These are phyloP conservation scores for Citrus cavaleriei DNA, from an alignment of 345 rosid genomes.

Conservation along the genomic window DNA sequence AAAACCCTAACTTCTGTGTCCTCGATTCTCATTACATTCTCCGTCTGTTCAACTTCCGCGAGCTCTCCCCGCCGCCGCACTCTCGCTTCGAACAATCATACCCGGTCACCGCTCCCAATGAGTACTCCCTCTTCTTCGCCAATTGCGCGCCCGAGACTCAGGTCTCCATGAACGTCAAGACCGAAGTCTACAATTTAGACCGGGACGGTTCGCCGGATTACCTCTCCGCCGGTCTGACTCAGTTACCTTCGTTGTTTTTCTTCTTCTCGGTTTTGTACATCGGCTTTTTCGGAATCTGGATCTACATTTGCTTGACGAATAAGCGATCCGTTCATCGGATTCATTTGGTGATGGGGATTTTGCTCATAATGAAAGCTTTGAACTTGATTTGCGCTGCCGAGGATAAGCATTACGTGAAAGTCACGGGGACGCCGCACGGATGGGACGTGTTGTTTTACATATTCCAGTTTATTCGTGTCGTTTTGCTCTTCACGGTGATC, in stretches of 20 bases:
- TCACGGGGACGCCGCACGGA: conserved; percentile 92
- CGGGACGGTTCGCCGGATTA: conserved; percentile 54
- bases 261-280: conserved; percentile 58
- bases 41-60: conserved; percentile 69
- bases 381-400: conserved; percentile 91
- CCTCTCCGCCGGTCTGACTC: conserved; percentile 78
- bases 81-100: conserved; percentile 57
- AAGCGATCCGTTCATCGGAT: conserved; percentile 67
- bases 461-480: conserved; percentile 83
- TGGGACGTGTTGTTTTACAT: conserved; percentile 93
- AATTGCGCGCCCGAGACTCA: conserved; percentile 78
- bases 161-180: conserved; percentile 75
- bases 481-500: conserved; percentile 84
- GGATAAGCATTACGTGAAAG: conserved; percentile 80
- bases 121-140: conserved; percentile 86
- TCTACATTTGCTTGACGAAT: conserved; percentile 47
- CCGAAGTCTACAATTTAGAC: conserved; percentile 75
- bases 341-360: conserved; percentile 74
- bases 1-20: conserved; percentile 77
- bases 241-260: conserved; percentile 59
- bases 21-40: conserved; percentile 64
- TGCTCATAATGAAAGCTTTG: conserved; percentile 77
- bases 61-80: conserved; percentile 75
- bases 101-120: conserved; percentile 69
- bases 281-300: conserved; percentile 60